Base-by-base conservation (phyloP, 257 asterid species). In the Ilex aquifolium region DNA sequence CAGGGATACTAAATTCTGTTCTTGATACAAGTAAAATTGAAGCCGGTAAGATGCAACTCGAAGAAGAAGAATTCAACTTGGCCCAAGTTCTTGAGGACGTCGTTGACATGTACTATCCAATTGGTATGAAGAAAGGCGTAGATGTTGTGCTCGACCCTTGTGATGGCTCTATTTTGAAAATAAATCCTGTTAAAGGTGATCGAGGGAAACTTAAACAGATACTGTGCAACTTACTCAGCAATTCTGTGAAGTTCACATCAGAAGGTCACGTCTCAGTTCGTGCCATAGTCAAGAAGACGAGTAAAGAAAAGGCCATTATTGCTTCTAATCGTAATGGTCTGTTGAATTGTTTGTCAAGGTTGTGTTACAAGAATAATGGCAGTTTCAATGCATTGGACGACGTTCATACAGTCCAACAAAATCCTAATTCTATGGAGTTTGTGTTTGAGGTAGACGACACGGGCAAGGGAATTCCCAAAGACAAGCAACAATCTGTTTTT, bases 401-500 rank as follows among this genome's bases (percentile, higher is more conserved):
- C 46, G 52, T 29, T 66, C 68, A 62, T 9, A 53, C 10, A 44
- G 64, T 71, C 58, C 76, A 74, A 53, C 46, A 78, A 30, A 76
- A 83, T 63, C 82, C 86, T 0, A 80, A 75, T 39, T 54, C 63
- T 29, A 44, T 82, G 87, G 97, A 86, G 32, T 86, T 74, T 44
- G 15, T 67, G 56, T 86, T 91, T 57, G 95, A 91, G 70, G 94
- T 91, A 44, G 77, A 72, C 44, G 96, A 91, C 69, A 88, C 94
- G 0, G 95, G 95, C 12, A 76, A 69, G 68, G 95, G 95, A 57
- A 90, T 90, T 56, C 97, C 90, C 0, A 87, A 74, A 68, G 96
- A 84, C 78, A 78, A 74, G 72, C 80, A 78, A 2, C 75, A 68
- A 36, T 72, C 79, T 15, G 86, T 91, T 31, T 91, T 91, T 55